These are phyloP conservation scores for Suillus bovinus DNA, from an alignment of 768 basidiomycete genomes.

Conservation along the genomic window DNA sequence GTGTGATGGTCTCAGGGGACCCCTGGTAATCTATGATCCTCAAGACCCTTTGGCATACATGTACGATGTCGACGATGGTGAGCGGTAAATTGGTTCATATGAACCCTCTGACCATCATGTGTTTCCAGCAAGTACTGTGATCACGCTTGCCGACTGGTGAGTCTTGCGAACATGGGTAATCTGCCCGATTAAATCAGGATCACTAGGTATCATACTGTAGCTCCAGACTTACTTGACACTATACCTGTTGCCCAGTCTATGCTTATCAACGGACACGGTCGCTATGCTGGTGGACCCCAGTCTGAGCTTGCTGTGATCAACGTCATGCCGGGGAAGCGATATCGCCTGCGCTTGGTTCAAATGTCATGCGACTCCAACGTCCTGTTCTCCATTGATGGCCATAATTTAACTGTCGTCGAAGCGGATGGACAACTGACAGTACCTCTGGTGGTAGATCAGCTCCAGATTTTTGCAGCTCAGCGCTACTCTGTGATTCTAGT, in stretches of 20 bases:
- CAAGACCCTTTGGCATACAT: slow-evolving; percentile 36
- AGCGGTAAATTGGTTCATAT: not conserved
- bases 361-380: slow-evolving; percentile 45
- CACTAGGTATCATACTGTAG: slow-evolving; percentile 18
- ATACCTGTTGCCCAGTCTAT: slow-evolving; percentile 15
- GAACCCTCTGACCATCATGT: not conserved
- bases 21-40: slow-evolving; percentile 44
- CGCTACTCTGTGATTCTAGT: slow-evolving; percentile 32
- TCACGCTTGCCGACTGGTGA: slow-evolving; percentile 44
- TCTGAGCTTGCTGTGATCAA: slow-evolving; percentile 37
- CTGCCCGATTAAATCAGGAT: not conserved
- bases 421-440: slow-evolving; percentile 42
- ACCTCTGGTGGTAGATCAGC: slow-evolving; percentile 41
- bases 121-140: slow-evolving; percentile 36
- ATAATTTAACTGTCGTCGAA: slow-evolving; percentile 47
- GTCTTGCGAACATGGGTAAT: not conserved
- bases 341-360: slow-evolving; percentile 37
- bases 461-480: slow-evolving; percentile 39
- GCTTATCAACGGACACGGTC: slow-evolving; percentile 43
- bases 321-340: slow-evolving; percentile 34
- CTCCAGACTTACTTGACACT: too few species aligned
- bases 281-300: slow-evolving; percentile 33
- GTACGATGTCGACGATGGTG: slow-evolving; percentile 48
- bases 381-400: slow-evolving; percentile 47
- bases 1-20: slow-evolving; percentile 27